Evolutionary conservation across 495 filamentous ascomycete genomes (phyloP).

Genomic region (Collariella sp.): DNA sequence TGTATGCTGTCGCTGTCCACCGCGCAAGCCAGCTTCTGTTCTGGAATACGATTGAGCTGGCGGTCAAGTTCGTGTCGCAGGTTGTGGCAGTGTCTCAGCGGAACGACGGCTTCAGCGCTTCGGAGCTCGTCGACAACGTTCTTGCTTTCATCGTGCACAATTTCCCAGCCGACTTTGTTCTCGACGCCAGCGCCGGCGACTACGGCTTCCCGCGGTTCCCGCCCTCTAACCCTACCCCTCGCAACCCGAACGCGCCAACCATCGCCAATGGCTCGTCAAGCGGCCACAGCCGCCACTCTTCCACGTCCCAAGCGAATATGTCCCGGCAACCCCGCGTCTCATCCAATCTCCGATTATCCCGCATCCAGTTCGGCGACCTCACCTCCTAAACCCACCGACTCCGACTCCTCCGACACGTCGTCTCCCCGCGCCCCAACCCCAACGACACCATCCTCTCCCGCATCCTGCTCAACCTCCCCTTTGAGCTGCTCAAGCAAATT

Average conservation of each 20-base stretch:
- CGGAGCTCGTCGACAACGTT: constrained; percentile 29
- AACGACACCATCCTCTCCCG: constrained; percentile 44
- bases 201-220: constrained; percentile 31
- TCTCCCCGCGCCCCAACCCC: constrained; percentile 3
- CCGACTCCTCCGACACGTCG: neutral
- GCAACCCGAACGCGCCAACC: constrained; percentile 14
- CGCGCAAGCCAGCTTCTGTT: constrained; percentile 38
- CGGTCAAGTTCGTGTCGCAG: constrained; percentile 32
- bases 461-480: constrained; percentile 56
- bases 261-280: constrained; percentile 31
- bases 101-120: constrained; percentile 2
- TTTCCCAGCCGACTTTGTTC: constrained; percentile 42
- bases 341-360: constrained; percentile 45
- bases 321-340: constrained; percentile 18
- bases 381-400: constrained; percentile 34
- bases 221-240: neutral
- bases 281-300: constrained; percentile 18
- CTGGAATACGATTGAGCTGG: constrained; percentile 48
- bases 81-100: constrained; percentile 18
- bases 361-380: constrained; percentile 59
- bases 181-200: constrained; percentile 36
- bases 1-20: constrained; percentile 38
- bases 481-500: constrained; percentile 47
- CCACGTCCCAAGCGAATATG: constrained; percentile 18
- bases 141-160: constrained; percentile 38